Percentiles rank a stretch among this genome's conserved stretches.
Evolutionary conservation across 1,284 basidiomycete species (phyloP).

Genomic region (Neolentinus lepideus): DNA sequence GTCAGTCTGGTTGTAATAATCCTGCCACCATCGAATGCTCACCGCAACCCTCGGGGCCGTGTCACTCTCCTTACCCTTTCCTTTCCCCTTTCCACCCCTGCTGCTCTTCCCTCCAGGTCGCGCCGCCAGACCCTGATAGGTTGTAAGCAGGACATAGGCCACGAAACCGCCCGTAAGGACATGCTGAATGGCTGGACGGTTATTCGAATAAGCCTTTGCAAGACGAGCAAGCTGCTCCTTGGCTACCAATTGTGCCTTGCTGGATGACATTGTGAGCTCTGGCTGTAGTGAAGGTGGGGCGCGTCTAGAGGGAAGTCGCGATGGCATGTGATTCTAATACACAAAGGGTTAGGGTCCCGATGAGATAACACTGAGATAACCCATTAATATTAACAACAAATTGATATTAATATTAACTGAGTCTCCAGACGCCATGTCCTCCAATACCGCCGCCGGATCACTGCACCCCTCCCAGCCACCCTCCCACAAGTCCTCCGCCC

Average conservation of each 20-base stretch:
- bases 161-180: constrained; percentile 58
- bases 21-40: constrained; percentile 15
- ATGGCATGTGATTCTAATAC: not conserved
- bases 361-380: too few relatives aligned
- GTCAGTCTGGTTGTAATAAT: not conserved
- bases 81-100: constrained; percentile 32
- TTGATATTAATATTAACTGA: too few relatives aligned
- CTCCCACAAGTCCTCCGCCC: not conserved
- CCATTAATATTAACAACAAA: not conserved
- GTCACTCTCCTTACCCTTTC: constrained; percentile 29
- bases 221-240: constrained; percentile 31
- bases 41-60: constrained; percentile 61
- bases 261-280: not conserved
- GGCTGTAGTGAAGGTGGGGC: not conserved
- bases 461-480: not conserved
- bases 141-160: constrained; percentile 51
- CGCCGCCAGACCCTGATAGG: constrained; percentile 46
- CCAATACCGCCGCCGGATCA: not conserved
- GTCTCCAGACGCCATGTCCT: not conserved
- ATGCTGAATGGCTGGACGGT: constrained; percentile 67
- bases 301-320: not conserved
- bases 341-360: too few relatives aligned
- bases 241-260: constrained; percentile 4
- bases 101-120: constrained; percentile 31
- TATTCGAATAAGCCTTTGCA: constrained; percentile 44